phyloP scores from a whole-genome alignment of 352 stramenopile genomes.

The Aphanomyces stellatus region DNA sequence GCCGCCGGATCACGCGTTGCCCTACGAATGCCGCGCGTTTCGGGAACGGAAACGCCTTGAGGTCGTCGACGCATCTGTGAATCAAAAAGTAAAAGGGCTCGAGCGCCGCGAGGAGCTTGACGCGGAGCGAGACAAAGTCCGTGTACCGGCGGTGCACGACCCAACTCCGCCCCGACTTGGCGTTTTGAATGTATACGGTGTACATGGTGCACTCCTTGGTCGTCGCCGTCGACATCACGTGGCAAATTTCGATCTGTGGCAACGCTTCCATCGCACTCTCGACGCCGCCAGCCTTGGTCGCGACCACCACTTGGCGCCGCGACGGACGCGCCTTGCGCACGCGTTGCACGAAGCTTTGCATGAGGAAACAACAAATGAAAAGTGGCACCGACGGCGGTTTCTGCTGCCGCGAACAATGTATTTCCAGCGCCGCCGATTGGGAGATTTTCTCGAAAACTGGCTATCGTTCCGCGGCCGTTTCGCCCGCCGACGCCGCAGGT shows the following conservation, averaged over 20 bases:
- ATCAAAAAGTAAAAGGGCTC: conserved; percentile 45
- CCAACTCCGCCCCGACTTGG: conserved; percentile 59
- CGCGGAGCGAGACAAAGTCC: conserved; percentile 52
- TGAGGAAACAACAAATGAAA: too few relatives aligned
- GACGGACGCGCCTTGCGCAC: too few relatives aligned
- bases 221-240: not conserved
- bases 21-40: conserved; percentile 55
- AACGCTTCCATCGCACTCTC: not conserved
- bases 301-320: too few relatives aligned
- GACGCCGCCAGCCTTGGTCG: not conserved
- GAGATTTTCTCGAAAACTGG: too few relatives aligned
- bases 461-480: too few relatives aligned
- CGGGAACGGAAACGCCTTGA: conserved; percentile 58
- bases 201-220: conserved; percentile 29
- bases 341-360: not conserved
- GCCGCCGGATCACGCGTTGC: conserved; percentile 47
- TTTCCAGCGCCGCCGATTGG: too few relatives aligned
- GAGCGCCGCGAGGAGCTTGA: conserved; percentile 45
- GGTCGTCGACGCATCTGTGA: conserved; percentile 30
- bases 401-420: too few relatives aligned
- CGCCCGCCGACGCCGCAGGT: too few relatives aligned
- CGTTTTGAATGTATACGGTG: conserved; percentile 58
- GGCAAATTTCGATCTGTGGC: not conserved
- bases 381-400: too few relatives aligned
- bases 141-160: conserved; percentile 56